Evolutionary conservation across 768 basidiomycete genomes (phyloP).

Genomic region (Lenzites betulinus): DNA sequence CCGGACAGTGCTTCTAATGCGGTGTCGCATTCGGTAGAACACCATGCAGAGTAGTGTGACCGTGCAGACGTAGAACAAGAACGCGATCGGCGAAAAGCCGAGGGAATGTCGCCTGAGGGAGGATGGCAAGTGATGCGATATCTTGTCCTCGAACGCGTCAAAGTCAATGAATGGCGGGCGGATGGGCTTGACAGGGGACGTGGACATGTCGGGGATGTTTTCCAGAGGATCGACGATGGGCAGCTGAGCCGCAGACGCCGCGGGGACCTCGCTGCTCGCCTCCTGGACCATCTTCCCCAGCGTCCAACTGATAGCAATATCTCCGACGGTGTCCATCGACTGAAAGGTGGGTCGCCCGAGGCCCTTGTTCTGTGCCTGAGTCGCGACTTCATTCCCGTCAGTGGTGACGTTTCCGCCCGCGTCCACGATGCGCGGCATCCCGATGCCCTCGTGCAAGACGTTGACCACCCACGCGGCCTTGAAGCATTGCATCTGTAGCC

Average conservation of each 20-base stretch:
- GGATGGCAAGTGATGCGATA: conserved; percentile 68
- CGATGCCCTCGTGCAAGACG: conserved; percentile 94
- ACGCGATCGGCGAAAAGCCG: conserved; percentile 70
- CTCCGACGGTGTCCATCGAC: conserved; percentile 87
- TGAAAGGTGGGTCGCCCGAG: conserved; percentile 87
- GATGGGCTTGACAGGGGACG: conserved; percentile 62
- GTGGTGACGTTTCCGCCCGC: conserved; percentile 76
- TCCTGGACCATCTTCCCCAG: conserved; percentile 99
- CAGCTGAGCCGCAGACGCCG: conserved; percentile 44
- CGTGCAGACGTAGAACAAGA: conserved; percentile 55
- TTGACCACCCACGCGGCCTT: conserved; percentile 99
- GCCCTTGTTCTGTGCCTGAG: conserved; percentile 81
- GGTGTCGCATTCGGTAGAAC: conserved; percentile 59
- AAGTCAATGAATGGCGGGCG: conserved; percentile 63
- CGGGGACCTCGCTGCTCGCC: conserved; percentile 83
- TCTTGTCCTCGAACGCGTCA: conserved; percentile 59
- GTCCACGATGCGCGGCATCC: conserved; percentile 90
- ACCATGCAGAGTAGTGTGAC: conserved; percentile 46
- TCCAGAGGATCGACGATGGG: conserved; percentile 78
- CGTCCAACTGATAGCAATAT: conserved; percentile 96
- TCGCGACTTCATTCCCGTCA: conserved; percentile 66
- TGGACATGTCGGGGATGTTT: conserved; percentile 52
- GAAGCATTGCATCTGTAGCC: conserved; percentile 98
- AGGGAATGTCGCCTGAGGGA: conserved; percentile 63
- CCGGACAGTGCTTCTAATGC: conserved; percentile 46